Base-by-base conservation (phyloP, 2,329 filamentous ascomycete genomes). In the Biscogniauxia mediterranea region DNA sequence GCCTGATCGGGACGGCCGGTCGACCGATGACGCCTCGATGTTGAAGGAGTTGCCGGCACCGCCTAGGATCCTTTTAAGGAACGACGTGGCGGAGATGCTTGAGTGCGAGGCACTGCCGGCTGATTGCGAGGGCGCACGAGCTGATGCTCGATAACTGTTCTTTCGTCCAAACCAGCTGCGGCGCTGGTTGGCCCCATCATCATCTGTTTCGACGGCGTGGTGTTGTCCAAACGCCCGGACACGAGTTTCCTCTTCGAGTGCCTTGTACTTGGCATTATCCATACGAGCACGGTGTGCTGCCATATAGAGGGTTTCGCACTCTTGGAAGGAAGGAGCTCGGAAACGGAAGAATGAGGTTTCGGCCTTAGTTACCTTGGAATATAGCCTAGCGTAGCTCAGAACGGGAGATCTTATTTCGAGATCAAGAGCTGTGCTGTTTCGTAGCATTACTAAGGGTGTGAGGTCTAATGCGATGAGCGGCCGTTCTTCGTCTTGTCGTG, bases 361-460 rank as follows among this genome's bases (percentile, higher is more conserved):
- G 56, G 89, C 71, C 78, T 79, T 84, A 61, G 82, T 84, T 60
- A 97, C 83, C 68, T 86, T 85, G 5, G 90, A 93, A 64, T 90
- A 82, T 21, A 82, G 75, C 52, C 70, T 67, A 19, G 73, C 72
- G 62, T 75, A 86, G 38, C 82, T 74, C 6, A 90, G 90, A 25
- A 93, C 90, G 1, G 92, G 92, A 6, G 94, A 97, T 55, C 93
- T 90, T 66, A 99, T 92, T 66, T 96, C 95, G 58, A 99, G 91
- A 74, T 99, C 95, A 32, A 99, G 85, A 3, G 91, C 91, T 21
- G 93, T 99, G 69, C 93, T 95, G 70, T 94, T 90, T 64, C 94
- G 87, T 63, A 98, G 88, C 67, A 93, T 90, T 7, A 98, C 94
- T 46, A 97, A 81, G 0, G 95, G 95, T 0, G 94, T 98, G 51